phyloP scores from a whole-genome alignment of 1,284 basidiomycete species.

The Cryptococcus maquisensis region DNA sequence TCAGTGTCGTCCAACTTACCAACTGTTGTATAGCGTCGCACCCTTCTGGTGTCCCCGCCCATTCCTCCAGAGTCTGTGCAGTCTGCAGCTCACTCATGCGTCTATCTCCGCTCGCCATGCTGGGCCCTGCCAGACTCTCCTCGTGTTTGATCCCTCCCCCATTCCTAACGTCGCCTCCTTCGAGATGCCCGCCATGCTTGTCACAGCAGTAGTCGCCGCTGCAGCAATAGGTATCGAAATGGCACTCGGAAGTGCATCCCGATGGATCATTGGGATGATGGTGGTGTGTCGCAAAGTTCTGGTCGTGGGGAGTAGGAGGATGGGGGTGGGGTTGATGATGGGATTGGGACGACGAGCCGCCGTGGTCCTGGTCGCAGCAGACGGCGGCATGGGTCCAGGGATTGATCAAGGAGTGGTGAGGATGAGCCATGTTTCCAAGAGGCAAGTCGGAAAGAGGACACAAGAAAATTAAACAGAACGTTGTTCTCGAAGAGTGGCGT shows the following conservation, averaged over 20 bases:
- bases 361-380: conserved; percentile 41
- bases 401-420: conserved; percentile 8
- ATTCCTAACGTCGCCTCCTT: conserved; percentile 4
- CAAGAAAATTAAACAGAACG: background rate
- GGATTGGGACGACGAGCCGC: conserved; percentile 23
- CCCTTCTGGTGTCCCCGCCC: conserved; percentile 33
- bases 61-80: conserved; percentile 23
- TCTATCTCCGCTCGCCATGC: background rate
- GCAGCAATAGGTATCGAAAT: conserved; percentile 15
- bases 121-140: background rate
- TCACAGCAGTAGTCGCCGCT: conserved; percentile 15
- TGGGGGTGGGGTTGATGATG: background rate
- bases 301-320: background rate
- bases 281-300: background rate
- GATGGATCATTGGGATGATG: background rate
- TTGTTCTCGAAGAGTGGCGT: background rate
- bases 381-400: conserved; percentile 37
- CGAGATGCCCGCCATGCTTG: background rate
- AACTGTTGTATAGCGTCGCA: conserved; percentile 42
- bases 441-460: background rate
- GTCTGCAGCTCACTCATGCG: conserved; percentile 3
- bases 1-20: conserved; percentile 18
- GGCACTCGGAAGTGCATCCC: conserved; percentile 4
- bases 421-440: background rate
- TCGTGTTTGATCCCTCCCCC: too few species aligned